phyloP scores from a whole-genome alignment of 495 filamentous ascomycete genomes.

The Parmelia sp. region DNA sequence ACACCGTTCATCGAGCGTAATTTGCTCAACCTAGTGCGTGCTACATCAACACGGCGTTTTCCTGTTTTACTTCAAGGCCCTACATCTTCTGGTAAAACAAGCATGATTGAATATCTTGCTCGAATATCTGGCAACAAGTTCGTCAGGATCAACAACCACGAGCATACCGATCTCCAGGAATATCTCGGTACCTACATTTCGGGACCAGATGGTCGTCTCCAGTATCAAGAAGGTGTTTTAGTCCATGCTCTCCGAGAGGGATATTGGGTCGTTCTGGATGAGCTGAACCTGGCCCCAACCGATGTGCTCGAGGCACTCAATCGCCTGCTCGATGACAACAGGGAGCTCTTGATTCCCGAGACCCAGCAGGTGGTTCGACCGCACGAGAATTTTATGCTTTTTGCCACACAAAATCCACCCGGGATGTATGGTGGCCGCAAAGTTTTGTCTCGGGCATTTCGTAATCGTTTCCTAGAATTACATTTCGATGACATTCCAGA shows the following conservation, averaged over 20 bases:
- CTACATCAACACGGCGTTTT: constrained; percentile 83
- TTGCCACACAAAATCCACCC: constrained; percentile 97
- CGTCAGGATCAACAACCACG: constrained; percentile 98
- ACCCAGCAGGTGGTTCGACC: constrained; percentile 90
- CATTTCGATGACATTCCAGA: constrained; percentile 98
- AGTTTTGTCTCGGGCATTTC: constrained; percentile 83
- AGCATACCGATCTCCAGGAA: constrained; percentile 96
- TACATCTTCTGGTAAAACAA: constrained; percentile 95
- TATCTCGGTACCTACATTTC: constrained; percentile 95
- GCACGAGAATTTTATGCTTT: constrained; percentile 93
- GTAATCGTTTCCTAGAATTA: constrained; percentile 93
- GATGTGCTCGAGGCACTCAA: constrained; percentile 96
- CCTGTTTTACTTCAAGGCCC: constrained; percentile 96
- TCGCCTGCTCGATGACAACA: constrained; percentile 89
- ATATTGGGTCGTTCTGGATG: constrained; percentile 96
- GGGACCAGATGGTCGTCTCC: constrained; percentile 70
- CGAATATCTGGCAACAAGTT: constrained; percentile 94
- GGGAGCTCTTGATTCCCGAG: constrained; percentile 95
- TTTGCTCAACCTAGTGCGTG: constrained; percentile 84
- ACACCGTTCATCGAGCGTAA: constrained; percentile 94
- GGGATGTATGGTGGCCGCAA: constrained; percentile 95
- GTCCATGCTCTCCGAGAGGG: constrained; percentile 88
- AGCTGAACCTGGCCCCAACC: constrained; percentile 91
- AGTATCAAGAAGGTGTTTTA: constrained; percentile 89
- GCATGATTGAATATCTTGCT: constrained; percentile 97